Base-by-base conservation (phyloP, 2,329 filamentous ascomycete genomes). In the Spiromastix sp. region DNA sequence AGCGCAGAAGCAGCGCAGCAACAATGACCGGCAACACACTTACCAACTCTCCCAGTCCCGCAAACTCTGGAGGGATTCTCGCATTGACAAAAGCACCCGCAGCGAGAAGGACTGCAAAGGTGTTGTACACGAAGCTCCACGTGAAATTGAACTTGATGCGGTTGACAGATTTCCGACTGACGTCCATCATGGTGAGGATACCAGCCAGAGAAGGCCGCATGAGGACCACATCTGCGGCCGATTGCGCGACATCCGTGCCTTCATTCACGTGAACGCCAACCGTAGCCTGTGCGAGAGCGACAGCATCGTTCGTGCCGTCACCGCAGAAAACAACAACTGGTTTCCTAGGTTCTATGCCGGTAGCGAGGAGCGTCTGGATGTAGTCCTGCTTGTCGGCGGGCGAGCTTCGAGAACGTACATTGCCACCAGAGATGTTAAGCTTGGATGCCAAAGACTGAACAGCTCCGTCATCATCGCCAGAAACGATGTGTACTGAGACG, bases 281-380 rank as follows among this genome's bases (percentile, higher is more conserved):
- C 4, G 71, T 71, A 1, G 84, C 80, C 49, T 78, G 72, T 0
- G 80, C 75, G 2, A 89, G 66, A 0, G 83, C 83, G 2, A 74
- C 67, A 0, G 83, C 79, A 48, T 89, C 83, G 52, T 89, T 89
- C 10, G 80, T 85, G 2, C 84, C 84, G 46, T 89, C 83, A 21
- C 83, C 83, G 33, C 73, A 71, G 55, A 89, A 87, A 4, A 86
- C 55, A 12, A 84, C 70, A 1, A 69, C 43, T n/a, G 44, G 48
- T n/a, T 40, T 32, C 24, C 43, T 41, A 26, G 16, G 1, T 32
- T 34, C 20, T 31, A 18, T 16, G 15, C 18, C 12, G 27, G 22
- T 11, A 21, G 21, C 32, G 18, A 49, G 42, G 29, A 69, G 52
- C 2, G 36, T 37, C 33, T 59, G 52, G 34, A 78, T 56, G 48